Conservation (phyloP, 495 filamentous ascomycete species). For the Polyplosphaeria fusca region DNA sequence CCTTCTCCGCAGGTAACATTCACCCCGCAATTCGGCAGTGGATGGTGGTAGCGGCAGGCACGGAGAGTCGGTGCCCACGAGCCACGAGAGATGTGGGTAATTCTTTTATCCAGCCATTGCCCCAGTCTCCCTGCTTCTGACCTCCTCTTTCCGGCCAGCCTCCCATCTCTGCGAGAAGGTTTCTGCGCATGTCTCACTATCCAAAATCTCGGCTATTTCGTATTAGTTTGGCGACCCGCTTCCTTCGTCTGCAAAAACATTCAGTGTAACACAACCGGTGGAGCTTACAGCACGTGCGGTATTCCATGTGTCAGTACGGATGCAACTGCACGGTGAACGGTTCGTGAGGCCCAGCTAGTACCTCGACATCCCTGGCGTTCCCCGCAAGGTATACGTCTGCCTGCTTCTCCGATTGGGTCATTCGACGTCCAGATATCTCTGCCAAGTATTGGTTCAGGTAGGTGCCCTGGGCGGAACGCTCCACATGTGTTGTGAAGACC, state of each 20-base stretch:
- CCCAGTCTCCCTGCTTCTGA: conserved; percentile 1
- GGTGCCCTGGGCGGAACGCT: not conserved
- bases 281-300: conserved; percentile 8
- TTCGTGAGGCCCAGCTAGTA: not conserved
- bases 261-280: conserved; percentile 2
- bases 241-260: conserved; percentile 7
- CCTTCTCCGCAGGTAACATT: conserved; percentile 32
- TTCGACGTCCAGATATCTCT: not conserved
- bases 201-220: conserved; percentile 30
- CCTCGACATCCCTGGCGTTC: not conserved
- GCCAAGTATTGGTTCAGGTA: not conserved
- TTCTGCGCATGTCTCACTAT: conserved; percentile 9
- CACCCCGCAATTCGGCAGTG: conserved; percentile 28
- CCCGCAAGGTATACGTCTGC: conserved; percentile 1
- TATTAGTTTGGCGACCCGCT: conserved; percentile 14
- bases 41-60: not conserved
- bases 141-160: conserved; percentile 17
- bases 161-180: not conserved
- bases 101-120: conserved; percentile 14
- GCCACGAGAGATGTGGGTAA: not conserved
- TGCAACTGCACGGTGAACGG: conserved; percentile 11
- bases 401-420: not conserved
- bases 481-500: not conserved
- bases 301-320: conserved; percentile 4
- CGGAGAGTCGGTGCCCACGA: not conserved